Evolutionary conservation across 2,329 filamentous ascomycete species (phyloP), one percentile per base, ranked within the genome.

Genomic region (Alternaria arbusti): DNA sequence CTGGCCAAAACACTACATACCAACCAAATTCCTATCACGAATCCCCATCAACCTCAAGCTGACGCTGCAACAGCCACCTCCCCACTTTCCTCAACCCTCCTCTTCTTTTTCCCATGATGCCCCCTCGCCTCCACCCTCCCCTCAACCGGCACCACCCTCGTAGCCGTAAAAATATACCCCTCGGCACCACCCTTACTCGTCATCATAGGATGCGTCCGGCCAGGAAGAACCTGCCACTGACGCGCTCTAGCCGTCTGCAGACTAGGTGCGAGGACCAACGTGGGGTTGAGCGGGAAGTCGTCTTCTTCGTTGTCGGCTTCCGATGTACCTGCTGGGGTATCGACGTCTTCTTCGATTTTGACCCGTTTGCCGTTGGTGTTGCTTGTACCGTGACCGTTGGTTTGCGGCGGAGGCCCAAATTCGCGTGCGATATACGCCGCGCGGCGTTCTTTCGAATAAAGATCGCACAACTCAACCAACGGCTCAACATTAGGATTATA

Each of bases 131-230:
- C 90, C 5, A 97, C 90, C 71, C 87, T 89, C 2, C 92, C 93
- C 72, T 92, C 88, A 0, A 91, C 89, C 0, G 96, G 96, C 49
- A 95, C 82, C 1, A 96, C 93, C 70, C 90, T 88, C 77, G 91
- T 92, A 0, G 87, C 95, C 26, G 93, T 95, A 70, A 98, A 94
- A 4, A 99, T 78, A 78, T 93, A 99, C 0, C 96, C 96, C 75
- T 98, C 95, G 0, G 93, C 89, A 1, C 95, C 95, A 20, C 96
- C 96, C 44, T 88, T 87, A 40, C 89, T 89, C 63, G 92, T 97
- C 96, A 99, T 99, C 59, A 96, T 81, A 7, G 96, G 96, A 82
- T 99, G 96, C 56, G 96, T 98, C 57, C 96, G 85, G 1, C 93
- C 92, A 0, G 96, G 96, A 50, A 99, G 80, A 2, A 97, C 94